phyloP scores from a whole-genome alignment of 1,284 basidiomycete genomes.

The Prillingera fragicola region DNA sequence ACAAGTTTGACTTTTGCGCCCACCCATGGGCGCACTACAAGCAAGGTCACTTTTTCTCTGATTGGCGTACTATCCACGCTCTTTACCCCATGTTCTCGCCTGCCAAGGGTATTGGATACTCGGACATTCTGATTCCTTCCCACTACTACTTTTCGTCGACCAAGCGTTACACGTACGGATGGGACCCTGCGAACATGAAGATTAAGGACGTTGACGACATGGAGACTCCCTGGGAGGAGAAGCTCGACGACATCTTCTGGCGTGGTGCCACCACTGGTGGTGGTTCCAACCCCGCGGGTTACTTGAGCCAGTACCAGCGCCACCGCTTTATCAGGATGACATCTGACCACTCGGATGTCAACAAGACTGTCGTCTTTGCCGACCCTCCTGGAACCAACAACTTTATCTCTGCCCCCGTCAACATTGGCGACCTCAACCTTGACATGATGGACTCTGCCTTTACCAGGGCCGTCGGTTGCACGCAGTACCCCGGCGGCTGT shows the following conservation, averaged over 20 bases:
- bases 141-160: conserved; percentile 88
- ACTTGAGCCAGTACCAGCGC: conserved; percentile 75
- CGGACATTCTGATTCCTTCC: conserved; percentile 84
- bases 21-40: conserved; percentile 74
- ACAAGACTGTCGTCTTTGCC: conserved; percentile 68
- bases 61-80: conserved; percentile 78
- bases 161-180: conserved; percentile 78
- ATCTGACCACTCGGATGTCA: conserved; percentile 56
- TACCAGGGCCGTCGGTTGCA: conserved; percentile 64
- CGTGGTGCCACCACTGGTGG: conserved; percentile 87
- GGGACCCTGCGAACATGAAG: conserved; percentile 67
- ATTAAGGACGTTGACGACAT: conserved; percentile 68
- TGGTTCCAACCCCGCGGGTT: conserved; percentile 78
- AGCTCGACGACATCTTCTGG: conserved; percentile 52
- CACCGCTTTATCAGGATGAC: conserved; percentile 79
- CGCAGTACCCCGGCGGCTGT: conserved; percentile 73
- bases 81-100: conserved; percentile 88
- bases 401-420: conserved; percentile 58
- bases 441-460: conserved; percentile 87
- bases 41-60: conserved; percentile 92
- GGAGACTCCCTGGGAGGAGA: conserved; percentile 65
- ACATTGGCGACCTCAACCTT: conserved; percentile 62
- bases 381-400: conserved; percentile 61
- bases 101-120: conserved; percentile 72
- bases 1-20: conserved; percentile 68